A percentile compares a stretch with the other conserved stretches of the same genome.
These are phyloP conservation scores for Apophysomyces sp. DNA, from an alignment of 371 early-diverging fungal species.

Conservation along the genomic window DNA sequence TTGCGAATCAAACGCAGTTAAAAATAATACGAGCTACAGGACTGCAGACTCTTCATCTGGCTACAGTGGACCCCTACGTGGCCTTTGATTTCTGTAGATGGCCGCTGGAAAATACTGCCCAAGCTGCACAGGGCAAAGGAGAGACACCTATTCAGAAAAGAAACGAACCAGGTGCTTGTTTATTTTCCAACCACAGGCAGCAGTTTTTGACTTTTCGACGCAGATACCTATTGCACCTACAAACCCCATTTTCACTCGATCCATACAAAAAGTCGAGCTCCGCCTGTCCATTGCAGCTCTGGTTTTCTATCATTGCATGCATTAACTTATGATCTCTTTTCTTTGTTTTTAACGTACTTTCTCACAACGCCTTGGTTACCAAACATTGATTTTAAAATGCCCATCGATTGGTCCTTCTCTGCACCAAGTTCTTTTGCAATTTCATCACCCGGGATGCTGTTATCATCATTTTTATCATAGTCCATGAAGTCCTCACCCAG, in stretches of 20 bases:
- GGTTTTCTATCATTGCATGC: neutral
- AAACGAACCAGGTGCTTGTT: constrained; percentile 54
- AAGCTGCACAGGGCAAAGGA: constrained; percentile 61
- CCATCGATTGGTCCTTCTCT: constrained; percentile 50
- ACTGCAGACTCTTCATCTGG: constrained; percentile 54
- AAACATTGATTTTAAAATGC: constrained; percentile 58
- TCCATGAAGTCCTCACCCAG: constrained; percentile 59
- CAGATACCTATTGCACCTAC: constrained; percentile 64
- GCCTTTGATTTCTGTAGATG: constrained; percentile 72
- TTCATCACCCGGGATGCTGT: constrained; percentile 19
- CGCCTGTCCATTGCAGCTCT: constrained; percentile 28
- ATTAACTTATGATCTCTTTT: neutral
- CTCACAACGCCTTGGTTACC: constrained; percentile 43
- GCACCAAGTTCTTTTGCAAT: constrained; percentile 34
- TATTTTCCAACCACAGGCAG: too few relatives aligned
- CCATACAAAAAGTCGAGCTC: constrained; percentile 66
- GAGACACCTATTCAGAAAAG: constrained; percentile 57
- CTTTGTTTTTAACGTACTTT: constrained; percentile 23
- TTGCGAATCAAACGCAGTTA: constrained; percentile 67
- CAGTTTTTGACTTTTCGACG: constrained; percentile 60
- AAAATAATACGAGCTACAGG: constrained; percentile 55
- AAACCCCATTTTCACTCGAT: constrained; percentile 58
- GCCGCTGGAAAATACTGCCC: constrained; percentile 64
- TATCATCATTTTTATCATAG: constrained; percentile 51
- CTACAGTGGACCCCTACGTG: constrained; percentile 67